These are phyloP conservation scores for Fusarium neocosmosporiellum DNA, from an alignment of 2,329 filamentous ascomycete species.

Conservation along the genomic window DNA sequence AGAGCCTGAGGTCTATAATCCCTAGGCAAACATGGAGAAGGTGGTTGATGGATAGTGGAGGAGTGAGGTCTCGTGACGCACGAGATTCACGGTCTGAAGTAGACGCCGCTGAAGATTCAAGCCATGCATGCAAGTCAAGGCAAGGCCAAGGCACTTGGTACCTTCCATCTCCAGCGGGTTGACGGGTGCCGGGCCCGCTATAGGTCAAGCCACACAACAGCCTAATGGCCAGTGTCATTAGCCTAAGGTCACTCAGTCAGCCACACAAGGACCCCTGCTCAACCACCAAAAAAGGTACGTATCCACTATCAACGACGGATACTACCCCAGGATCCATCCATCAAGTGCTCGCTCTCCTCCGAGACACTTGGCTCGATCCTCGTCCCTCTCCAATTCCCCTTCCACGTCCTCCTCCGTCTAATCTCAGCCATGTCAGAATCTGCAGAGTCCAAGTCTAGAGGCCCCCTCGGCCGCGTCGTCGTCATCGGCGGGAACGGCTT, in stretches of 20 bases:
- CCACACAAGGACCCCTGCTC: constrained; percentile 27
- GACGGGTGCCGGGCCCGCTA: constrained; percentile 8
- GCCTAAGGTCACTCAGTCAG: constrained; percentile 27
- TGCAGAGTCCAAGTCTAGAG: constrained; percentile 43
- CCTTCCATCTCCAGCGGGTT: constrained; percentile 12
- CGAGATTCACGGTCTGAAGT: constrained; percentile 20
- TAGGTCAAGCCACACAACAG: constrained; percentile 12
- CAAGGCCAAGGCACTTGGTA: neutral
- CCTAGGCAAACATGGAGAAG: neutral
- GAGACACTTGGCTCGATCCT: constrained; percentile 18
- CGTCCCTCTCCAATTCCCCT: constrained; percentile 14
- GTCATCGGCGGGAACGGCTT: constrained; percentile 89
- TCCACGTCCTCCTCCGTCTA: neutral
- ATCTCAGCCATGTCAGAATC: constrained; percentile 4
- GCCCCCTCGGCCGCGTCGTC: constrained; percentile 74
- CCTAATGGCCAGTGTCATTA: constrained; percentile 23
- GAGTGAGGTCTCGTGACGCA: constrained; percentile 14
- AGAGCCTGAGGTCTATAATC: neutral
- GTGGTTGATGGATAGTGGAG: neutral
- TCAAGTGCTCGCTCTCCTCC: constrained; percentile 11
- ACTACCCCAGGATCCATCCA: constrained; percentile 16
- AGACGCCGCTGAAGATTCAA: constrained; percentile 26
- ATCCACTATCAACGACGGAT: constrained; percentile 11
- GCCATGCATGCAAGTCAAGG: neutral
- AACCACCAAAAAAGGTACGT: constrained; percentile 14